phyloP scores from a whole-genome alignment of 495 filamentous ascomycete species.

The Tuber brumale region DNA sequence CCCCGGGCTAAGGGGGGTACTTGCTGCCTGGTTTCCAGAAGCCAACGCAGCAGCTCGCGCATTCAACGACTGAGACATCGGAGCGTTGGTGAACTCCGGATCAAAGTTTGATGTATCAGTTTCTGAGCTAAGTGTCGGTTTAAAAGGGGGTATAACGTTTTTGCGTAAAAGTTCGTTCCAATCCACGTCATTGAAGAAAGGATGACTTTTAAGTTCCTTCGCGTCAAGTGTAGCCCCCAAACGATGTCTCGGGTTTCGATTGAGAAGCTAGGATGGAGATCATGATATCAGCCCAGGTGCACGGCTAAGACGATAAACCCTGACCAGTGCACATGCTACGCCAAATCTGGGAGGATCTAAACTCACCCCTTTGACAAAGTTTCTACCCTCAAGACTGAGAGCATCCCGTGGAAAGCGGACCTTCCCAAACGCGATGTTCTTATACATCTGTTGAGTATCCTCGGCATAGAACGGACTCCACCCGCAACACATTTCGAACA shows the following conservation, averaged over 20 bases:
- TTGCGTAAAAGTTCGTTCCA: slow-evolving; percentile 83
- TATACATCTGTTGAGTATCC: slow-evolving; percentile 99
- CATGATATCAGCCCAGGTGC: background rate
- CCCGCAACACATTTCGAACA: slow-evolving; percentile 99
- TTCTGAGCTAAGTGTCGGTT: slow-evolving; percentile 89
- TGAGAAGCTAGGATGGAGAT: slow-evolving; percentile 54
- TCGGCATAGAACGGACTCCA: slow-evolving; percentile 99
- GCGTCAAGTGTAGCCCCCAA: slow-evolving; percentile 87
- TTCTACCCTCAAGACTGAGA: slow-evolving; percentile 83
- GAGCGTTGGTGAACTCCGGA: slow-evolving; percentile 93
- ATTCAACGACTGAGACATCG: slow-evolving; percentile 77
- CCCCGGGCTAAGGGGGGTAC: slow-evolving; percentile 82
- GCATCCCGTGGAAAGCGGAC: slow-evolving; percentile 94
- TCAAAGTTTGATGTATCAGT: slow-evolving; percentile 97
- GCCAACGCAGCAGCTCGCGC: slow-evolving; percentile 75
- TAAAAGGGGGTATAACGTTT: slow-evolving; percentile 93
- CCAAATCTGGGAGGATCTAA: background rate
- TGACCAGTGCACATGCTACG: background rate
- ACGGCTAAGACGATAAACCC: background rate
- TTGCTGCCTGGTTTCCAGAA: slow-evolving; percentile 66
- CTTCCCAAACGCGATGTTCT: slow-evolving; percentile 98
- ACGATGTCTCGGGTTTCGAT: slow-evolving; percentile 93
- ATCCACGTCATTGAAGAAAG: slow-evolving; percentile 90
- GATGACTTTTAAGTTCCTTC: slow-evolving; percentile 86
- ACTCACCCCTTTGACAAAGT: slow-evolving; percentile 81